phyloP scores from a whole-genome alignment of 164 flowering plant genomes.

The Taxillus chinensis region DNA sequence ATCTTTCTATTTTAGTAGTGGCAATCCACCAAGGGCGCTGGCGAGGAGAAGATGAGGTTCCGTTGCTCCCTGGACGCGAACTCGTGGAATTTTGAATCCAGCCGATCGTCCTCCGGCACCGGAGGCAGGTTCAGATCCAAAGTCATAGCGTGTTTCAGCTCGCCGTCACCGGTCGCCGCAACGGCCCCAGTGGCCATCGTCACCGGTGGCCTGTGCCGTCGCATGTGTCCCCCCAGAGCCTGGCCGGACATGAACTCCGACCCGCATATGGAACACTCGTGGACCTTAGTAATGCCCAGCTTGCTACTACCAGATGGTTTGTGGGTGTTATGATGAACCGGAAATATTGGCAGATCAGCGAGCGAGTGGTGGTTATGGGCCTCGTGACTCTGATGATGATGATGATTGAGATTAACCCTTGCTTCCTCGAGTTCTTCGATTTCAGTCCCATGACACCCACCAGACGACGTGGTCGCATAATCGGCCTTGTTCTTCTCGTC shows the following conservation, averaged over 20 bases:
- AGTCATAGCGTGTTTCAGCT: constrained; percentile 14
- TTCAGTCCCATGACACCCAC: background rate
- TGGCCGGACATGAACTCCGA: constrained; percentile 58
- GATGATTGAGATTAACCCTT: no score
- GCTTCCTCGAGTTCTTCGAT: no score
- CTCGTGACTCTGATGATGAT: background rate
- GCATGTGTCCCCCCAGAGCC: constrained; percentile 64
- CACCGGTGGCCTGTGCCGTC: constrained; percentile 40
- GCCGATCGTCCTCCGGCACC: constrained; percentile 40
- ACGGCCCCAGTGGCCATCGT: background rate
- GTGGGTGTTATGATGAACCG: no score
- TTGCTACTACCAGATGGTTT: no score
- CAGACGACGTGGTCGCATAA: background rate
- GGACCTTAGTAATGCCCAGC: no score
- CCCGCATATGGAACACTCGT: constrained; percentile 52
- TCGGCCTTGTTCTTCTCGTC: background rate
- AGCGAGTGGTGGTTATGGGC: background rate
- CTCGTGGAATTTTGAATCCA: constrained; percentile 6
- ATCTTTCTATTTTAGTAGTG: no score
- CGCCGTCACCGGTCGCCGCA: no score
- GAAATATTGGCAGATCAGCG: no score
- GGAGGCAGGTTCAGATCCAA: constrained; percentile 57
- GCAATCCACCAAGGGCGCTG: background rate
- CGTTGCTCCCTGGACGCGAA: background rate
- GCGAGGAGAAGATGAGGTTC: background rate